These are phyloP conservation scores for Aspergillus sclerotialis DNA, from an alignment of 2,329 filamentous ascomycete genomes.

Conservation along the genomic window DNA sequence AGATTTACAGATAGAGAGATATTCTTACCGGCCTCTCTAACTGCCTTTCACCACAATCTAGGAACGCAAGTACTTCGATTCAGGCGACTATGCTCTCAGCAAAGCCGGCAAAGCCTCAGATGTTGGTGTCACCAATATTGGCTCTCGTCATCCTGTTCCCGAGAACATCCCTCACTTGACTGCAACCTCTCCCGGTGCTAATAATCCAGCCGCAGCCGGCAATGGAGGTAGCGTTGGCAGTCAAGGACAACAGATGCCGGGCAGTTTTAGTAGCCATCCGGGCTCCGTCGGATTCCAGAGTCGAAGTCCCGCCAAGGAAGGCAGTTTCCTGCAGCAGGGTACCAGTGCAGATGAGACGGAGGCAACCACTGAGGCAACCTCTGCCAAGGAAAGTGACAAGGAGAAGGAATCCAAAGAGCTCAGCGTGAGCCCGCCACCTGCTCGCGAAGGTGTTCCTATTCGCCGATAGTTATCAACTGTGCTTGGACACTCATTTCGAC, in stretches of 20 bases:
- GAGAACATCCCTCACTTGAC: constrained; percentile 91
- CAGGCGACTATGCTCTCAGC: constrained; percentile 89
- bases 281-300: constrained; percentile 44
- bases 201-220: constrained; percentile 25
- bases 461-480: constrained; percentile 43
- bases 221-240: constrained; percentile 22
- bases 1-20: too few species aligned
- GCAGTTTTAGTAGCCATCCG: constrained; percentile 36
- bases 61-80: constrained; percentile 98
- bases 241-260: constrained; percentile 35
- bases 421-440: constrained; percentile 39
- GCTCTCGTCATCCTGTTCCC: constrained; percentile 87
- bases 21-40: constrained; percentile 1
- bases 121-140: constrained; percentile 86
- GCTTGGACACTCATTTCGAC: constrained; percentile 4
- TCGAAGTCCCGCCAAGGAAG: constrained; percentile 84
- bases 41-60: constrained; percentile 20
- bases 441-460: constrained; percentile 55
- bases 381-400: constrained; percentile 40
- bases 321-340: constrained; percentile 76
- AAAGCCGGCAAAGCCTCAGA: constrained; percentile 96
- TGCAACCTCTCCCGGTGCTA: constrained; percentile 49
- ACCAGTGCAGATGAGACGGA: constrained; percentile 56
- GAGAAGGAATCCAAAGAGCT: constrained; percentile 28
- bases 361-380: constrained; percentile 5